These are phyloP conservation scores for Catharanthus roseus DNA, from an alignment of 257 asterid species.

Conservation along the genomic window DNA sequence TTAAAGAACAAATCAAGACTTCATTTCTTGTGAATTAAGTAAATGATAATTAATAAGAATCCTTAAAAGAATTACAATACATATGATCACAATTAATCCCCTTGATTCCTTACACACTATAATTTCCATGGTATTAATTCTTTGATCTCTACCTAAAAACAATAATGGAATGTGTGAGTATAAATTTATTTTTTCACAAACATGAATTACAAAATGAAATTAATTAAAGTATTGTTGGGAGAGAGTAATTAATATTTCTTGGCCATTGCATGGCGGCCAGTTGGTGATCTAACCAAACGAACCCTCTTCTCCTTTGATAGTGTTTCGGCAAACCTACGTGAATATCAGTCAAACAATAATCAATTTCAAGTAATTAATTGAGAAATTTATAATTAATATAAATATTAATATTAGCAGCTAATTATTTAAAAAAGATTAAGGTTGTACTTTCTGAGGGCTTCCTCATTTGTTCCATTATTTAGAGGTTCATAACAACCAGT, in stretches of 20 bases:
- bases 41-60: no score
- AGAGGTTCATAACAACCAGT: constrained; percentile 17
- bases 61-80: no score
- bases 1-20: no score
- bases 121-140: no score
- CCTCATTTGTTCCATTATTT: constrained; percentile 22
- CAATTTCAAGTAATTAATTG: no score
- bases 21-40: no score
- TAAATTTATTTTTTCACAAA: not conserved
- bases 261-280: no score
- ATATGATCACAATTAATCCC: no score
- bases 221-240: not conserved
- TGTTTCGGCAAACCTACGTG: constrained; percentile 26
- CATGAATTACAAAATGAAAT: not conserved
- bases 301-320: constrained; percentile 36
- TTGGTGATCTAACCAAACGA: constrained; percentile 13
- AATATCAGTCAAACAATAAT: not conserved
- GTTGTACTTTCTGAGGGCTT: constrained; percentile 22
- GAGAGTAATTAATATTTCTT: not conserved
- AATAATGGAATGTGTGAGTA: no score
- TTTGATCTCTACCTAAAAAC: no score
- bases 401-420: not conserved
- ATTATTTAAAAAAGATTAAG: not conserved
- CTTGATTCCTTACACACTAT: no score
- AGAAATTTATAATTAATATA: no score